These are phyloP conservation scores for Pleurotus ostreatus DNA, from an alignment of 768 basidiomycete genomes.

Conservation along the genomic window DNA sequence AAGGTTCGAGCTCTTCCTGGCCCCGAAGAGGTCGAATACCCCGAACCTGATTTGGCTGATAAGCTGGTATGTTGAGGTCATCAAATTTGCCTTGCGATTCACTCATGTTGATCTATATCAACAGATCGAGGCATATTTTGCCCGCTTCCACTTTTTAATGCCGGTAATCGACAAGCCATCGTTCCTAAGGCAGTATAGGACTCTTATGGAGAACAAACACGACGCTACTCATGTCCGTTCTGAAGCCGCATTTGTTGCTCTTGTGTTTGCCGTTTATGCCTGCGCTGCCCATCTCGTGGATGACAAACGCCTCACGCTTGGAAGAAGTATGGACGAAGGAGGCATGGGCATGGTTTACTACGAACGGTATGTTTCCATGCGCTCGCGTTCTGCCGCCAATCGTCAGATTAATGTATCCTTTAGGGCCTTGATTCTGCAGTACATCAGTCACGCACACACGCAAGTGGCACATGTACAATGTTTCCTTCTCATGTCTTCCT, in stretches of 20 bases:
- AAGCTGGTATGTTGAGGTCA: conserved; percentile 58
- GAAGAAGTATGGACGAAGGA: conserved; percentile 63
- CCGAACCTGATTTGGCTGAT: conserved; percentile 80
- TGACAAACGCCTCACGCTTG: conserved; percentile 59
- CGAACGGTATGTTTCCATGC: conserved; percentile 58
- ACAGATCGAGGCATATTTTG: conserved; percentile 85
- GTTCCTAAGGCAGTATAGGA: conserved; percentile 68
- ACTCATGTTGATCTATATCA: conserved; percentile 18
- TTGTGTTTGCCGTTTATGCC: conserved; percentile 89
- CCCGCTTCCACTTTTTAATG: conserved; percentile 82
- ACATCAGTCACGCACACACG: conserved; percentile 85
- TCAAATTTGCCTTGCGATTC: conserved; percentile 1
- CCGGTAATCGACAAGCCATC: conserved; percentile 84
- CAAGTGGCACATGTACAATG: conserved; percentile 88
- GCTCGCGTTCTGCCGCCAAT: conserved; percentile 3
- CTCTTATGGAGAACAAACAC: conserved; percentile 67
- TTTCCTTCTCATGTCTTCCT: conserved; percentile 84
- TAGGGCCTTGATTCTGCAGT: conserved; percentile 86
- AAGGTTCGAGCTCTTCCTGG: conserved; percentile 79
- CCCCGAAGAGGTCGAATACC: conserved; percentile 85
- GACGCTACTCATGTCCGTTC: conserved; percentile 49
- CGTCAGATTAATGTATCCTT: conserved; percentile 12
- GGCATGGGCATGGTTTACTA: conserved; percentile 90
- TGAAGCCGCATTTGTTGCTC: conserved; percentile 74
- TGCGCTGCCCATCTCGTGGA: conserved; percentile 77